Conservation (phyloP, 164 flowering plant species). For the Echeveria elegans region DNA sequence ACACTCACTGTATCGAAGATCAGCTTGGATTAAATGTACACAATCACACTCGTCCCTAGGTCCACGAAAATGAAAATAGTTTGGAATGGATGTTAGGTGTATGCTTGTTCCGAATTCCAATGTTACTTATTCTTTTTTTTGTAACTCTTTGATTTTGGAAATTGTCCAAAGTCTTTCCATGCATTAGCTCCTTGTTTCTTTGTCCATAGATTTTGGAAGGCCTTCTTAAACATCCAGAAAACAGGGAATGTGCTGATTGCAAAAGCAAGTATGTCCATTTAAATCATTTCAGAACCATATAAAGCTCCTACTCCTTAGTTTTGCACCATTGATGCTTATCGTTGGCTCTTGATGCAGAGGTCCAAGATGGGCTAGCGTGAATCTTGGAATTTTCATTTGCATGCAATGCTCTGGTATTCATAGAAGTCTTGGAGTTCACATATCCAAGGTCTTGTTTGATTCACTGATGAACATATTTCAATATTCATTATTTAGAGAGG, state of each 20-base stretch:
- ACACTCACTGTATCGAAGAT: too few species aligned
- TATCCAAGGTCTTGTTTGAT: constrained; percentile 54
- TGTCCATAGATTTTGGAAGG: constrained; percentile 48
- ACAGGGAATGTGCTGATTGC: constrained; percentile 67
- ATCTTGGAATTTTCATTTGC: constrained; percentile 77
- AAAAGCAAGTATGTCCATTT: constrained; percentile 42
- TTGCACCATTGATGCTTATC: constrained; percentile 7
- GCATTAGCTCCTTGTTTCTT: not conserved
- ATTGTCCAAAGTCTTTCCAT: not conserved
- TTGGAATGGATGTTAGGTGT: too few species aligned
- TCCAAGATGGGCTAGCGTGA: constrained; percentile 91
- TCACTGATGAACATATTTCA: not conserved
- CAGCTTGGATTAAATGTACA: too few species aligned
- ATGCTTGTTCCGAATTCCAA: too few species aligned
- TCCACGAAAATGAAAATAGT: too few species aligned
- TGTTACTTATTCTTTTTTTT: too few species aligned
- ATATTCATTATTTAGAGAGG: too few species aligned
- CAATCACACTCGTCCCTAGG: too few species aligned
- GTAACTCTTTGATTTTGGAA: not conserved
- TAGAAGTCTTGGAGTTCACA: constrained; percentile 76
- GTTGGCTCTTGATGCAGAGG: constrained; percentile 33
- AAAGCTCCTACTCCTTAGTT: not conserved
- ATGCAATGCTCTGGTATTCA: constrained; percentile 85
- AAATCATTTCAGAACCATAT: not conserved
- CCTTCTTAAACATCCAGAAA: constrained; percentile 52